phyloP scores from a whole-genome alignment of 208 protist species.

The Crithidia bombi region DNA sequence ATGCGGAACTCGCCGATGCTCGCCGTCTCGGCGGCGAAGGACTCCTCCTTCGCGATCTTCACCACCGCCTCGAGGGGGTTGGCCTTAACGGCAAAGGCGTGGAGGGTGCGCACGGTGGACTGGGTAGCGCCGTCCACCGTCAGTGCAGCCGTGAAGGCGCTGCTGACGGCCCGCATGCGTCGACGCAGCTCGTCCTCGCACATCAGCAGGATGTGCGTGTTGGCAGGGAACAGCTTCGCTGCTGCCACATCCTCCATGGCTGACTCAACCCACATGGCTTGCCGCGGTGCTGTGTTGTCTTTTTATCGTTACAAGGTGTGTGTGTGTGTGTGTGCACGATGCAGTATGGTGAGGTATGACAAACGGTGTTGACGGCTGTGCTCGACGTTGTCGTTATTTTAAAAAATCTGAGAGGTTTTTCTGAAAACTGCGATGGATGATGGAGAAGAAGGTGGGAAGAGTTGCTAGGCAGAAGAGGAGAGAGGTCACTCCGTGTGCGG shows the following conservation, averaged over 20 bases:
- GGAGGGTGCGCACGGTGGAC: conserved; percentile 24
- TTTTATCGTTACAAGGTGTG: not conserved
- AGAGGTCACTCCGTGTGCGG: too few species aligned
- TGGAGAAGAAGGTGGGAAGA: too few species aligned
- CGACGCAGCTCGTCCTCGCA: conserved; percentile 42
- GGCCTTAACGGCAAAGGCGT: conserved; percentile 71
- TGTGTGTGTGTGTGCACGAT: conserved; percentile 1
- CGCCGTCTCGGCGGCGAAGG: conserved; percentile 62
- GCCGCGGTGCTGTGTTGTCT: not conserved
- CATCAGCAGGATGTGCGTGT: conserved; percentile 68
- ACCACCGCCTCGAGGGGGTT: conserved; percentile 64
- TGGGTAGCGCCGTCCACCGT: not conserved
- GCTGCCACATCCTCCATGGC: conserved; percentile 51
- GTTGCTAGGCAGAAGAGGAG: too few species aligned
- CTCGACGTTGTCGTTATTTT: too few species aligned
- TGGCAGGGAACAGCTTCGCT: conserved; percentile 43
- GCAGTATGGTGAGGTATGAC: too few species aligned
- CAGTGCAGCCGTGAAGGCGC: conserved; percentile 36
- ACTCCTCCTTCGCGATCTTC: conserved; percentile 29
- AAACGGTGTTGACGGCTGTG: too few species aligned
- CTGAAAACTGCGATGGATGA: too few species aligned
- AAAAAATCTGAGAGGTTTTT: too few species aligned
- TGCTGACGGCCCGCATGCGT: conserved; percentile 37
- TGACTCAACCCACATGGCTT: conserved; percentile 43
- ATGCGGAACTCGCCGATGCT: conserved; percentile 72